Evolutionary conservation across 2,329 filamentous ascomycete species (phyloP), one percentile per base, ranked within the genome.

Genomic region (Epichloe glyceriae): DNA sequence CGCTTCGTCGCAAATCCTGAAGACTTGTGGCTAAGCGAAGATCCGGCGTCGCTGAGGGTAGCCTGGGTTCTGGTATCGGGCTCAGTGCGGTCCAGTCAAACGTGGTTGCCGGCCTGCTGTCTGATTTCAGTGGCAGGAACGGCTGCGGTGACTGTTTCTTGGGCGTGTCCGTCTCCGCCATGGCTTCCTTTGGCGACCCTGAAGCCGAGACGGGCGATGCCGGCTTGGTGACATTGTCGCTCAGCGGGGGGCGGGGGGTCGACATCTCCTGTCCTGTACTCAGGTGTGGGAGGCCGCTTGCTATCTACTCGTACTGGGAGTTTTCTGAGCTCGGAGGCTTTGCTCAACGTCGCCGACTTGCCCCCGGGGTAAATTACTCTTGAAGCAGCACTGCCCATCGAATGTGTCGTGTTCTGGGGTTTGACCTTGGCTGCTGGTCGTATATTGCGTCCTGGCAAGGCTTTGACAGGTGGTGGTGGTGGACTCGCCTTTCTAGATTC

Each of bases 261-360:
- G 48, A 67, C 60, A 51, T 75, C 72, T 42, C 69, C 65, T 19
- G 67, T 66, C 39, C 68, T 68, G 52, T 76, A 75, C 43, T 76
- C 73, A 15, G 74, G 73, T 2, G 73, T 76, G 1, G 73, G 73
- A 10, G 72, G 70, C 2, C 72, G 67, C 39, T 66, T 64, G 42
- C 57, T 53, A 22, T 58, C 58, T 47, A 35, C 37, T 14, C 49
- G 52, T 15, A 14, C 14, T 10, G 52, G 46, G 40, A 51, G 43
- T 19, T 40, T 45, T 20, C 37, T 54, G 34, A 15, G 39, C 10
- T 53, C 45, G 26, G 49, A 42, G 39, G 15, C 22, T 34, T 35
- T 43, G 20, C 45, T 46, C 41, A 33, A 30, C 26, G 53, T 30
- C 55, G 51, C 30, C 57, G 53, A 12, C 56, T 53, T 46, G 39